phyloP scores from a whole-genome alignment of 169 alveolate species.

The Plasmodium yoelii region DNA sequence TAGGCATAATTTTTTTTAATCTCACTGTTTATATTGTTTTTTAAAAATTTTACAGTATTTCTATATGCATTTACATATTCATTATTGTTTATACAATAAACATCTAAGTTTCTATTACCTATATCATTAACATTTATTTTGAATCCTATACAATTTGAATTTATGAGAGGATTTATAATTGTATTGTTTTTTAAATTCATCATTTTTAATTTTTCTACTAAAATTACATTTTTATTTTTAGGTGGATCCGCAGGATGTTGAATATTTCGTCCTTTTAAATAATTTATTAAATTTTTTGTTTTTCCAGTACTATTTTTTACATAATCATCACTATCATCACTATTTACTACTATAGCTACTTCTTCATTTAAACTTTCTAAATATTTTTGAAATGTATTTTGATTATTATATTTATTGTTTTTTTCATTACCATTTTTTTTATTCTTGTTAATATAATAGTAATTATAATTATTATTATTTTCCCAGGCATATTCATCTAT shows the following conservation, averaged over 20 bases:
- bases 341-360: conserved; percentile 43
- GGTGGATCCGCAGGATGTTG: neutral
- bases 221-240: conserved; percentile 1
- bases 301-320: conserved; percentile 27
- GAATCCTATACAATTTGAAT: conserved; percentile 66
- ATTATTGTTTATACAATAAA: conserved; percentile 56
- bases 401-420: neutral
- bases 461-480: neutral
- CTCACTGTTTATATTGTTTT: conserved; percentile 33
- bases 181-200: conserved; percentile 26
- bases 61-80: conserved; percentile 70
- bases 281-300: conserved; percentile 31
- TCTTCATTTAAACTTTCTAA: conserved; percentile 48
- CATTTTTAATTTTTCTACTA: conserved; percentile 33
- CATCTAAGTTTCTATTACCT: conserved; percentile 50
- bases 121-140: conserved; percentile 56
- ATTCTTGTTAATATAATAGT: neutral
- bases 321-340: conserved; percentile 77
- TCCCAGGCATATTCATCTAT: conserved; percentile 8
- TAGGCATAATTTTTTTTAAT: conserved; percentile 31
- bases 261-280: conserved; percentile 41
- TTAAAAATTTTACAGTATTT: conserved; percentile 53
- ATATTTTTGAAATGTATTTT: conserved; percentile 31
- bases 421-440: neutral
- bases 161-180: conserved; percentile 67